Evolutionary conservation across 2,329 filamentous ascomycete species (phyloP), one percentile per base, ranked within the genome.

Genomic region (Xylaria sp.): DNA sequence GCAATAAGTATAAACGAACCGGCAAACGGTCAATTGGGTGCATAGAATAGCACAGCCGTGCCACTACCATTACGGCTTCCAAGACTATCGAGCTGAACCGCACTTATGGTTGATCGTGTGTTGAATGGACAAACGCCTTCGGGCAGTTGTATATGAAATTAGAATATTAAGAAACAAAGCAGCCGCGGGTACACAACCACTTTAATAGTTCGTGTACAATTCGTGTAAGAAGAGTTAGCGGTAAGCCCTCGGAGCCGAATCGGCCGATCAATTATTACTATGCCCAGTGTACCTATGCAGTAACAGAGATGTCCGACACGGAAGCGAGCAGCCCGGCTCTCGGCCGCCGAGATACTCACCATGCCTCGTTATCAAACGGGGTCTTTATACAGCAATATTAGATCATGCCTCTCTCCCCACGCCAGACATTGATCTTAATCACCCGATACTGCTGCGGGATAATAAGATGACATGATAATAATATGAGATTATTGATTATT

Each of bases 311-410:
- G 36, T 20, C 60, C 60, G 60, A 54, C 1, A 36, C 49, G 60
- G 60, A 62, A 55, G 59, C 64, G 64, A 52, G 3, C 15, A 10
- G 36, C n/a, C 46, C 41, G 43, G 31, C 13, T 64, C 15, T 55
- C 52, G 23, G 46, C n/a, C 41, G 3, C 23, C 43, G 54, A 52
- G 43, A 43, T 18, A 58, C 46, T 57, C 43, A 41, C 18, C 18
- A 13, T 20, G 6, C 52, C 52, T 36, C 28, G 18, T 51, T 41
- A 58, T 58, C 15, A 33, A 31, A 52, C 46, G 6, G n/a, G 18
- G 18, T 18, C 7, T 8, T 46, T 5, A 18, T 46, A 46, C 15
- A 33, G 18, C 25, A 9, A 31, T 54, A 54, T 46, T 46, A 2
- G 13, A n/a, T n/a, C 15, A 18, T 5, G 5, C 41, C 13, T 7